Percentiles rank a stretch among this genome's conserved stretches.
Evolutionary conservation across 2,329 filamentous ascomycete genomes (phyloP).

Genomic region (Fusarium tanahbumbuense): DNA sequence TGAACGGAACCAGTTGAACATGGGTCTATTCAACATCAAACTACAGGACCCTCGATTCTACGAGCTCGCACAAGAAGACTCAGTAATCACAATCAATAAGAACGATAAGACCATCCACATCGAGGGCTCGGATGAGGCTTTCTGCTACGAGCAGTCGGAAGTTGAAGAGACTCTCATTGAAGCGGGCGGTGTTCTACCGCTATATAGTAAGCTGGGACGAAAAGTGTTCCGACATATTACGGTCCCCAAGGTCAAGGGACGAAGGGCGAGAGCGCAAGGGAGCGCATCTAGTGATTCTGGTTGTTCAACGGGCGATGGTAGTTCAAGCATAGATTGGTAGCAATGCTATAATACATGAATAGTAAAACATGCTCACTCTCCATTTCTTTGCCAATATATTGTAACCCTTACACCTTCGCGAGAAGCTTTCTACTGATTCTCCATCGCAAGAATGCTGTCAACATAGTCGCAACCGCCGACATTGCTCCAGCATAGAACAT

Average conservation of each 20-base stretch:
- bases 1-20: background rate
- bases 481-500: constrained; percentile 69
- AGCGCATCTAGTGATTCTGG: background rate
- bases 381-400: fast-evolving
- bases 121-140: background rate
- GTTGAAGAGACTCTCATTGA: background rate
- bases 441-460: constrained; percentile 7
- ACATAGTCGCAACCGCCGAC: constrained; percentile 18
- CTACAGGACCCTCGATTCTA: background rate
- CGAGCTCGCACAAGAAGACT: background rate
- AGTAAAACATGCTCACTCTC: background rate
- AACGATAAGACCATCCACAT: background rate
- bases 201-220: background rate
- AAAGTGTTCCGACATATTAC: constrained; percentile 10
- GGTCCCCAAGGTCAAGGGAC: background rate
- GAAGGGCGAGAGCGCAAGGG: background rate
- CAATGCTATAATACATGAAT: background rate
- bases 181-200: background rate
- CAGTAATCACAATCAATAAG: background rate
- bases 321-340: constrained; percentile 1
- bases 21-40: background rate
- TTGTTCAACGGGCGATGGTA: background rate
- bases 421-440: constrained; percentile 20
- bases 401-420: constrained; percentile 7
- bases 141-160: background rate